Base-by-base conservation (phyloP, 352 stramenopile genomes). In the Peronospora belbahrii region DNA sequence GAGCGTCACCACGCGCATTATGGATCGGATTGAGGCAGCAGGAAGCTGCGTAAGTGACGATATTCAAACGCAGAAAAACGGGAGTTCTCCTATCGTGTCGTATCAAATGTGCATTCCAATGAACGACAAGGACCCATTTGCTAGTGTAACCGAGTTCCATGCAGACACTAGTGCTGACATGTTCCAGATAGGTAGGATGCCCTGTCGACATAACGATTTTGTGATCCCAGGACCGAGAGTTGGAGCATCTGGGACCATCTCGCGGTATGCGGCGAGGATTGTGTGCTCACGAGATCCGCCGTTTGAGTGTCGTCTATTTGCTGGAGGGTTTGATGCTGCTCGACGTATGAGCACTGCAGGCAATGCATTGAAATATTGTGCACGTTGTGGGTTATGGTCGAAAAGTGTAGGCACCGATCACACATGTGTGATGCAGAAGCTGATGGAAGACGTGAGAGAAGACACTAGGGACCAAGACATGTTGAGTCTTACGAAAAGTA, bases 141-240 rank as follows among this genome's bases (percentile, higher is more conserved):
- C 60, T 6, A 79, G 65, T 34, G 52, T 88, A 22, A 85, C 70
- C 8, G 79, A 90, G 59, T 90, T 83, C 47, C 51, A 62, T 28
- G 37, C 51, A 3, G 72, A 86, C 24, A 9, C 47, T 6, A 52
- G 34, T 19, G 52, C 52, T 14, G 79, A 90, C 39, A 80, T 90
- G 75, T 90, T 87, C 51, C 79, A 90, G 61, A 85, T 90, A 39
- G 79, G 79, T 13, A 75, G 79, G 22, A 82, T 87, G 72, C 79
- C 79, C 10, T 87, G 75, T 37, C 51, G 43, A 0, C 68, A 84
- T 42, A 90, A 90, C 51, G 75, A 88, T 49, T 82, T 90, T 22
- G 72, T 87, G 24, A 81, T 90, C 33, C 79, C 79, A 0, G 79
- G 79, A 0, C 79, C 76, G n/a, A 61, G 77, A 20, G 74, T 88